Percentiles rank a stretch among this genome's conserved stretches.
Evolutionary conservation across 2,329 filamentous ascomycete genomes (phyloP).

Genomic region (Cladophialophora immunda): DNA sequence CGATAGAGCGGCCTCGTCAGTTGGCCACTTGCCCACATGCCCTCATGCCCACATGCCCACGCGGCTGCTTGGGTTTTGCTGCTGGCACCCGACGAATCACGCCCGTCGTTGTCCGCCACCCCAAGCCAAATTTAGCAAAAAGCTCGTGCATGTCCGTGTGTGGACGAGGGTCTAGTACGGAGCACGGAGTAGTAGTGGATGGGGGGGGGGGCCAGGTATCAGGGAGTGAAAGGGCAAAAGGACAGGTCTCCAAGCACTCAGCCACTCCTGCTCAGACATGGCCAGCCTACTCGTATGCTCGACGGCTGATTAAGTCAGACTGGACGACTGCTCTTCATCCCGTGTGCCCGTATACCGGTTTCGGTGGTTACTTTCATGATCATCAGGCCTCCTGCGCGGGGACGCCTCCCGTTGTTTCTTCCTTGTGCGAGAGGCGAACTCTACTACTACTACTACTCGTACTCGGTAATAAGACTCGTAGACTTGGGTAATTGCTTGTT

Average conservation of each 20-base stretch:
- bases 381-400: background rate
- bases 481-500: background rate
- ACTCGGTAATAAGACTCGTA: background rate
- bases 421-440: too few relatives aligned
- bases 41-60: background rate
- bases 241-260: background rate
- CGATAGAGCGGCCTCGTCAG: background rate
- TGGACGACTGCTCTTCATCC: background rate
- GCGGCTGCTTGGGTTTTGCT: background rate
- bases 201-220: background rate
- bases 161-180: background rate
- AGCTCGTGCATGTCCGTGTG: slow-evolving; percentile 1
- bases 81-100: slow-evolving; percentile 2
- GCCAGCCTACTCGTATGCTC: background rate
- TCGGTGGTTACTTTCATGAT: background rate
- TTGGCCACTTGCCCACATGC: background rate
- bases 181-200: too few relatives aligned
- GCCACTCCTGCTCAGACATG: background rate
- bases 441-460: too few relatives aligned
- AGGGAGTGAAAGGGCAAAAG: background rate
- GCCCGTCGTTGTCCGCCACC: background rate
- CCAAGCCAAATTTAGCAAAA: background rate
- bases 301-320: background rate
- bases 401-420: background rate
- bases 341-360: too few relatives aligned